A percentile compares a stretch with the other conserved stretches of the same genome.
phyloP scores from a whole-genome alignment of 2,329 filamentous ascomycete species.

The Sarocladium strictum region DNA sequence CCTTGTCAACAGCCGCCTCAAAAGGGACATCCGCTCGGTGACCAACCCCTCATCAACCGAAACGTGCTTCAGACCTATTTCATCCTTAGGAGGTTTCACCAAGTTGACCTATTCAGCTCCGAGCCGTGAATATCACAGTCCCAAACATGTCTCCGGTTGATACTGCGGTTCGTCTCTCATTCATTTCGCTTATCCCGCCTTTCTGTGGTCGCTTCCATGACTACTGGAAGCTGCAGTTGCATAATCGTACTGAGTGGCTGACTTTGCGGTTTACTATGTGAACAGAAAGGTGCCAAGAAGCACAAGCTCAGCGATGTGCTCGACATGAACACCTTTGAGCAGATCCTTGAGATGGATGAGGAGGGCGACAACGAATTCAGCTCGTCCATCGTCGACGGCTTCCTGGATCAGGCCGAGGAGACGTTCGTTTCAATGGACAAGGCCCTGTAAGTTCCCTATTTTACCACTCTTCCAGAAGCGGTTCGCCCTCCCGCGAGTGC shows the following conservation, averaged over 20 bases:
- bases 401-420: conserved; percentile 83
- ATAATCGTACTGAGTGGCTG: neutral
- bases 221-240: too few species aligned
- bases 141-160: conserved; percentile 1
- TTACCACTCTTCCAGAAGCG: neutral
- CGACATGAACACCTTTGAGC: conserved; percentile 76
- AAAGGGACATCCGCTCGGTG: conserved; percentile 5
- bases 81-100: neutral
- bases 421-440: conserved; percentile 83
- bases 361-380: conserved; percentile 83
- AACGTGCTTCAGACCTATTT: neutral
- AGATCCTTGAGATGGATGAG: conserved; percentile 99
- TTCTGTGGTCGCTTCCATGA: too few species aligned
- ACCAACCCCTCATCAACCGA: conserved; percentile 4
- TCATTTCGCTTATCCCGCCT: neutral
- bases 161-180: neutral
- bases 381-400: conserved; percentile 79
- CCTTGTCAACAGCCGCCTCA: neutral
- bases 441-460: conserved; percentile 62
- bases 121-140: neutral
- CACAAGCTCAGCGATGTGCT: conserved; percentile 37
- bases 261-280: neutral
- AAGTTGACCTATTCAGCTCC: neutral
- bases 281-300: conserved; percentile 1
- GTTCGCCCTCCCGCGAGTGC: neutral